Conservation (phyloP, 139 green algal genomes). For the Medakamo hakoo region DNA sequence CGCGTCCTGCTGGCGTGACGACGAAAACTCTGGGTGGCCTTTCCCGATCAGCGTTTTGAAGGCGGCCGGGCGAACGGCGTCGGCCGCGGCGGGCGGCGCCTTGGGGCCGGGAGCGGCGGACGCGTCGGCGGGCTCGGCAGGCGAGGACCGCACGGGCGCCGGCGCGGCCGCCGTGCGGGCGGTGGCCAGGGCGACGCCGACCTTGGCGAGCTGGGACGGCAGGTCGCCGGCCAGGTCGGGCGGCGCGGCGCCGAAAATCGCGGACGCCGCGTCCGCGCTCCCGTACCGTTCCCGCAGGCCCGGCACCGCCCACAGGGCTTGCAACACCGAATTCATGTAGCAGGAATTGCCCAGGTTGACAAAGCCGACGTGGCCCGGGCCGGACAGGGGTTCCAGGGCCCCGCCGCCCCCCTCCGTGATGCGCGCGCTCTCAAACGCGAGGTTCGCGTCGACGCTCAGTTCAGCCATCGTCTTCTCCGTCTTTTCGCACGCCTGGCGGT, state of each 20-base stretch:
- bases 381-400: constrained; percentile 50
- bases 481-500: constrained; percentile 95
- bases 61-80: constrained; percentile 43
- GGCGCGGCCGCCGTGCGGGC: constrained; percentile 3
- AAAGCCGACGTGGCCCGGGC: constrained; percentile 69
- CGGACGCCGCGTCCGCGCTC: background rate
- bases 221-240: constrained; percentile 47
- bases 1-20: constrained; percentile 67
- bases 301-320: constrained; percentile 63
- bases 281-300: constrained; percentile 49
- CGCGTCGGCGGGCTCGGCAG: constrained; percentile 1
- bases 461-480: constrained; percentile 95
- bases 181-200: constrained; percentile 37
- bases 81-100: too few relatives aligned
- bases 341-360: constrained; percentile 95
- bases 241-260: constrained; percentile 42
- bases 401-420: constrained; percentile 79
- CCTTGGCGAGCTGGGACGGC: constrained; percentile 44
- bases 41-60: constrained; percentile 77
- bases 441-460: constrained; percentile 73
- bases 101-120: constrained; percentile 12
- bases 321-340: constrained; percentile 87
- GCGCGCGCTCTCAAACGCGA: constrained; percentile 69
- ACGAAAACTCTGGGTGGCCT: constrained; percentile 81
- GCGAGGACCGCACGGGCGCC: constrained; percentile 3